phyloP scores from a whole-genome alignment of 768 basidiomycete species.

The Mycena venus region DNA sequence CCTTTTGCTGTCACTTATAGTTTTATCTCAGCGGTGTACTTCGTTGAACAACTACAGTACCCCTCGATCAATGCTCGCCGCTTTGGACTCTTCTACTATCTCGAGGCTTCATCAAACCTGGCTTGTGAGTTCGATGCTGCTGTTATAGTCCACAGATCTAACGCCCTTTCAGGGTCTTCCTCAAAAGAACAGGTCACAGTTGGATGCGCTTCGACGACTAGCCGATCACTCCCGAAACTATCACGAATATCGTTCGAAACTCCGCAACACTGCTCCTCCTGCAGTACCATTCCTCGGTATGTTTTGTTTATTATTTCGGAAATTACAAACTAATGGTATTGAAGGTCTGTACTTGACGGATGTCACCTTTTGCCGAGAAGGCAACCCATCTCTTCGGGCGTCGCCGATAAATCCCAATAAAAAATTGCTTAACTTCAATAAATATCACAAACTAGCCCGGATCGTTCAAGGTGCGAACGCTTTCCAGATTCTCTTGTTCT shows the following conservation, averaged over 20 bases:
- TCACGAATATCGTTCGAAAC: constrained; percentile 88
- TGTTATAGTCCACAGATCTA: background rate
- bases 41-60: constrained; percentile 92
- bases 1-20: constrained; percentile 2
- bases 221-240: constrained; percentile 94
- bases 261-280: constrained; percentile 91
- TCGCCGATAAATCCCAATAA: constrained; percentile 82
- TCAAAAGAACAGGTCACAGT: constrained; percentile 84
- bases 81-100: constrained; percentile 96
- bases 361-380: constrained; percentile 95
- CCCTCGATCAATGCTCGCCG: constrained; percentile 91
- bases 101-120: constrained; percentile 93
- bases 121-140: constrained; percentile 69
- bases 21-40: constrained; percentile 78
- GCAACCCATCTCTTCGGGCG: constrained; percentile 88
- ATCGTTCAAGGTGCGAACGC: constrained; percentile 78
- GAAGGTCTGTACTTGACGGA: constrained; percentile 90
- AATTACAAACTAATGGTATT: constrained; percentile 29
- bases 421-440: constrained; percentile 95
- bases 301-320: constrained; percentile 25
- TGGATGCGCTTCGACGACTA: constrained; percentile 85
- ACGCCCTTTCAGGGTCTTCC: constrained; percentile 75
- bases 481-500: background rate
- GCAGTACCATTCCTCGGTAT: constrained; percentile 95
- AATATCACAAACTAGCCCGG: constrained; percentile 91